phyloP scores from a whole-genome alignment of 2,329 filamentous ascomycete genomes.

The Aspergillus carbonarius region DNA sequence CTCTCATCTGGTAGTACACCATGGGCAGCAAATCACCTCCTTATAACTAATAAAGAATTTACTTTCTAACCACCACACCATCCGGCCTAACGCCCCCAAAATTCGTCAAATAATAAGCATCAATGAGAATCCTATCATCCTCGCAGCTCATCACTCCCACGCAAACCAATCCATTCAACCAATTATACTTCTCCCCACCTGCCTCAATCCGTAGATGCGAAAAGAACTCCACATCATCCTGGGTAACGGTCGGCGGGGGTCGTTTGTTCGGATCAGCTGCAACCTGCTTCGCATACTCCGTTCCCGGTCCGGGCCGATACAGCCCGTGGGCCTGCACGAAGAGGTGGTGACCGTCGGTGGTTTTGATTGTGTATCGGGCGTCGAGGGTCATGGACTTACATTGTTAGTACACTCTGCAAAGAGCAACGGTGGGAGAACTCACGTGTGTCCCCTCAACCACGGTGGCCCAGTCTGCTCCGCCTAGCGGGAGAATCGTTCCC shows the following conservation, averaged over 20 bases:
- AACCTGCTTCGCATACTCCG: conserved; percentile 23
- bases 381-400: conserved; percentile 25
- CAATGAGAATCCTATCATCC: conserved; percentile 23
- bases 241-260: conserved; percentile 18
- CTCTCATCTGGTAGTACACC: neutral
- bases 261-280: conserved; percentile 10
- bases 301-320: conserved; percentile 25
- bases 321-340: conserved; percentile 28
- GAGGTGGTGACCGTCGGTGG: conserved; percentile 21
- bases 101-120: conserved; percentile 27
- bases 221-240: conserved; percentile 28
- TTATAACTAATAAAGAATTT: neutral
- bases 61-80: conserved; percentile 17
- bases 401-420: conserved; percentile 20
- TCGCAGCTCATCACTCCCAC: conserved; percentile 25
- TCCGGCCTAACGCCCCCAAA: conserved; percentile 21
- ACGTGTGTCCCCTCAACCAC: conserved; percentile 27
- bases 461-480: conserved; percentile 25
- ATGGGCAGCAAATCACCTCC: too few relatives aligned
- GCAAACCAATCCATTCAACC: conserved; percentile 28
- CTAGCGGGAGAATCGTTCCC: conserved; percentile 20
- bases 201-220: conserved; percentile 25
- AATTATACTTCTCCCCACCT: conserved; percentile 23
- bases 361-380: conserved; percentile 24
- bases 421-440: neutral